A percentile compares a stretch with the other conserved stretches of the same genome.
These are phyloP conservation scores for Petasospora fabianii DNA, from an alignment of 1,139 yeast species.

Conservation along the genomic window DNA sequence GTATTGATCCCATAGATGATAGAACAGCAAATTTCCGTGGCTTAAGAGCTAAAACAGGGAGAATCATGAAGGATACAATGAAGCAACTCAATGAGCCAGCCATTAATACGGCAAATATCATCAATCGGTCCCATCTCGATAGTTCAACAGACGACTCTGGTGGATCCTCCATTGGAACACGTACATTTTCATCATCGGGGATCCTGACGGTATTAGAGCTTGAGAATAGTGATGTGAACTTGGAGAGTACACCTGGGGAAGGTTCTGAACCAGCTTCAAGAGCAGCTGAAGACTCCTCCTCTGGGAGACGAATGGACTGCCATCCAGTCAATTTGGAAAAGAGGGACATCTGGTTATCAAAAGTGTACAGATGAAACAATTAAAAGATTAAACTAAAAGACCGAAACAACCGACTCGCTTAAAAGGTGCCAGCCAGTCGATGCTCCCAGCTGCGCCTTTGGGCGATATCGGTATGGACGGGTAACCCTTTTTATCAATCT, in stretches of 20 bases:
- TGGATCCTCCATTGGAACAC: slow-evolving; percentile 5
- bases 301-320: slow-evolving; percentile 14
- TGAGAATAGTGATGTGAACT: background rate
- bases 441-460: background rate
- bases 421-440: no score
- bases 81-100: slow-evolving; percentile 54
- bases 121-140: slow-evolving; percentile 56
- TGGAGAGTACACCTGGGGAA: slow-evolving; percentile 1
- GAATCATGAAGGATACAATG: slow-evolving; percentile 49
- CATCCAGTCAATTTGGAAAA: slow-evolving; percentile 8
- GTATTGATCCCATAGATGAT: slow-evolving; percentile 59
- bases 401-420: slow-evolving; percentile 2
- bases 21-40: slow-evolving; percentile 58
- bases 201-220: background rate
- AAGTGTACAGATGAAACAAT: background rate
- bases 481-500: background rate
- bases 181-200: slow-evolving; percentile 3
- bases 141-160: slow-evolving; percentile 37
- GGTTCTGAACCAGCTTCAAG: background rate
- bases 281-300: slow-evolving; percentile 6
- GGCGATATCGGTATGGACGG: no score
- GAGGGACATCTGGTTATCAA: slow-evolving; percentile 7
- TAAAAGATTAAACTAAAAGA: background rate
- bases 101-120: slow-evolving; percentile 52
- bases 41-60: slow-evolving; percentile 52